These are phyloP conservation scores for Backusella macrospora DNA, from an alignment of 192 early-diverging fungal species.

Conservation along the genomic window DNA sequence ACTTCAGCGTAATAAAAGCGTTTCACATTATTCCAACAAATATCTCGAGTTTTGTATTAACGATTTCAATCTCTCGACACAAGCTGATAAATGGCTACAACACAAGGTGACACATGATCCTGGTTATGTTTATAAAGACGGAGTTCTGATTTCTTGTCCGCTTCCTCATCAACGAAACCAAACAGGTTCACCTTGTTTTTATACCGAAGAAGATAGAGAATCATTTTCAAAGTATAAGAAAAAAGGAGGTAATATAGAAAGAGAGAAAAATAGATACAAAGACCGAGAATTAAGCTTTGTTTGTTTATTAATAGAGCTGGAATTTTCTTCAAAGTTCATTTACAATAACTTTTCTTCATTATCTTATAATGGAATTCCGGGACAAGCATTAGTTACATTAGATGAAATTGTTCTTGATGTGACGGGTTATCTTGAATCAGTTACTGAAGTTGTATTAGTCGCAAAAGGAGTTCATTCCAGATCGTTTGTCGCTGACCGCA, in stretches of 20 bases:
- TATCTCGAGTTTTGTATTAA: constrained; percentile 32
- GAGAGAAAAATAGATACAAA: neutral
- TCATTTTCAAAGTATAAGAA: neutral
- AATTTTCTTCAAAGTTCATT: constrained; percentile 17
- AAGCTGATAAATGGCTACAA: constrained; percentile 39
- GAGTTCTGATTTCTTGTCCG: constrained; percentile 34
- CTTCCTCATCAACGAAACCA: constrained; percentile 27
- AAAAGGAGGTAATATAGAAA: neutral
- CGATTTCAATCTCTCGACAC: constrained; percentile 1
- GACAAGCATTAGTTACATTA: constrained; percentile 26
- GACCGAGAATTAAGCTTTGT: neutral
- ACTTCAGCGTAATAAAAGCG: constrained; percentile 15
- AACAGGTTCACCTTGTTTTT: constrained; percentile 37
- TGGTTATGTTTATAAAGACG: constrained; percentile 27
- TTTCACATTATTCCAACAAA: constrained; percentile 20
- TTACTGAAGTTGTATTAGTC: constrained; percentile 24
- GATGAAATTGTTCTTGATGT: constrained; percentile 42
- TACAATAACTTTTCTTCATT: constrained; percentile 21
- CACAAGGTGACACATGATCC: constrained; percentile 36
- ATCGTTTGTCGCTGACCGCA: constrained; percentile 32
- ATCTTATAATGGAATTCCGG: constrained; percentile 3
- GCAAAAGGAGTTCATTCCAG: constrained; percentile 18
- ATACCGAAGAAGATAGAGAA: neutral
- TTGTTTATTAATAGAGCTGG: constrained; percentile 18
- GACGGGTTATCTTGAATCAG: constrained; percentile 33